Base-by-base conservation (phyloP, 345 rosid species). In the Hibiscus syriacus region DNA sequence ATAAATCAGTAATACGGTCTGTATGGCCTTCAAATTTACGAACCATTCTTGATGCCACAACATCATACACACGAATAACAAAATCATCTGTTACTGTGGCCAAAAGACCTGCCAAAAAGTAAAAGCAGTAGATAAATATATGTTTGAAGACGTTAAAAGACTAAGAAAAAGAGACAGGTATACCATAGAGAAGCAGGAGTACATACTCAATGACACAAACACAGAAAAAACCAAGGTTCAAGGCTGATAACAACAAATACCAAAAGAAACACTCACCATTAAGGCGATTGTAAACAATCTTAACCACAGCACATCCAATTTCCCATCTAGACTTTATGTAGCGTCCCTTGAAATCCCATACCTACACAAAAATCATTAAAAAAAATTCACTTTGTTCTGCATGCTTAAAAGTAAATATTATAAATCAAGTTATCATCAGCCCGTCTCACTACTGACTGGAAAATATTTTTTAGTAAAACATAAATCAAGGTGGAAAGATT, bases 11-110 rank as follows among this genome's bases (percentile, higher is more conserved):
- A 64, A 89, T 67, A 61, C 98, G 90, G 75, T 94, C 99, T 27
- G 88, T 75, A 57, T 94, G 99, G 48, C 98, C 99, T 83, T 84
- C 90, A 82, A 94, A 94, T 77, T 88, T 87, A 75, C 99, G 96
- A 74, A 89, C 97, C 89, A 94, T 79, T 82, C 87, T 84, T 75
- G 78, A 70, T 11, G 97, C 80, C 69, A 85, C 85, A 68, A 84
- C 93, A 77, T 90, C 96, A 78, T 80, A 92, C 53, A 95, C 57
- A 39, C 92, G 83, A 66, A 92, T 88, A 63, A 84, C 76, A 63
- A 92, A 81, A 79, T 95, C 98, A 82, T 92, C 92, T 12, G 98
- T 85, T 61, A 90, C 96, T 2, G 89, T 81, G 50, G 96, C 99
- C 84, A 95, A 73, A 79, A 95, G 93, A 77, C 96, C 96, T 95